Evolutionary conservation across 495 filamentous ascomycete species (phyloP).

Genomic region (Hyphodiscus hymeniophilus): DNA sequence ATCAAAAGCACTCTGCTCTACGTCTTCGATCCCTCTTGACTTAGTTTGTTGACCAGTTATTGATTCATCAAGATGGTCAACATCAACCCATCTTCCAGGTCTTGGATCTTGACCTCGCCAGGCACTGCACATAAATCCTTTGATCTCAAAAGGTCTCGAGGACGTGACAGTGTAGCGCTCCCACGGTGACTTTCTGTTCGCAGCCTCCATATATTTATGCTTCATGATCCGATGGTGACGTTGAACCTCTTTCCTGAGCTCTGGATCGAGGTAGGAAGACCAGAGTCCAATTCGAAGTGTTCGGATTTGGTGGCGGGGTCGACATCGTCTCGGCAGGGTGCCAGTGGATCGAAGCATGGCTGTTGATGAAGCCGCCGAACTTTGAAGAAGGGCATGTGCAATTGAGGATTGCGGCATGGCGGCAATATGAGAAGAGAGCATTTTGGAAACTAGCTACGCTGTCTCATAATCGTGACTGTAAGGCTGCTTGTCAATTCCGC

Average conservation of each 20-base stretch:
- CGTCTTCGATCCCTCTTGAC: conserved; percentile 11
- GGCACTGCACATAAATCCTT: conserved; percentile 28
- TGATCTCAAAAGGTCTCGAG: conserved; percentile 23
- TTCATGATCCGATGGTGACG: conserved; percentile 30
- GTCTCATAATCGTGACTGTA: conserved; percentile 9
- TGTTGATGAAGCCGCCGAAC: conserved; percentile 4
- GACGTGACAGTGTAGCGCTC: conserved; percentile 22
- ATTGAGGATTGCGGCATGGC: conserved; percentile 2
- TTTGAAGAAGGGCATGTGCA: background rate
- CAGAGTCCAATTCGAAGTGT: conserved; percentile 37
- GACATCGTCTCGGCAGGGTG: conserved; percentile 7
- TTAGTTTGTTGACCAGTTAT: background rate
- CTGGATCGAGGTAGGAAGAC: conserved; percentile 32
- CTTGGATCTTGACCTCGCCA: conserved; percentile 20
- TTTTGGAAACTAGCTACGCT: conserved; percentile 6
- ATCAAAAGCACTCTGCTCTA: conserved; percentile 12
- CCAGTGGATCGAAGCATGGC: conserved; percentile 13
- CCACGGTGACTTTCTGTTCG: conserved; percentile 31
- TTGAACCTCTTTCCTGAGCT: conserved; percentile 29
- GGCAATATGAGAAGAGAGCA: conserved; percentile 13
- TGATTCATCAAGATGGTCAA: conserved; percentile 10
- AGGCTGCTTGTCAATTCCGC: background rate
- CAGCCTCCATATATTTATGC: conserved; percentile 32
- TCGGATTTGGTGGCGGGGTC: conserved; percentile 30
- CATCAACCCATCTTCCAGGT: conserved; percentile 16